phyloP scores from a whole-genome alignment of 2,329 filamentous ascomycete species.

The Ceratocystis papillata region DNA sequence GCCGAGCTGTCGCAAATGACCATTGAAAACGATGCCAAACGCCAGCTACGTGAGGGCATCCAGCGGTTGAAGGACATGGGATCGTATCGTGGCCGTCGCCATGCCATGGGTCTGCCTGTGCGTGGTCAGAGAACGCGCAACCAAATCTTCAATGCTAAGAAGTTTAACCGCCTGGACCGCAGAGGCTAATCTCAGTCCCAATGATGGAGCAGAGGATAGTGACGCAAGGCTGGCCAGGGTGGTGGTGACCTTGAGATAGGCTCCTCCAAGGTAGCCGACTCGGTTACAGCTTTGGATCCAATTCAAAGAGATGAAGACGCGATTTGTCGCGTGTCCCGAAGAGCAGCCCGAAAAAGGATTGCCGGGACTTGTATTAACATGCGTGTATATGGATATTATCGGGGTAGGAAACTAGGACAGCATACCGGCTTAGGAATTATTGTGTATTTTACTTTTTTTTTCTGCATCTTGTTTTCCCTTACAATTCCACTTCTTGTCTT shows the following conservation, averaged over 20 bases:
- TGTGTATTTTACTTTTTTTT: conserved; percentile 12
- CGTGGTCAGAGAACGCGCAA: conserved; percentile 79
- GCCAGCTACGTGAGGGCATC: conserved; percentile 75
- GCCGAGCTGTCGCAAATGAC: conserved; percentile 83
- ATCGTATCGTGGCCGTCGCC: conserved; percentile 73
- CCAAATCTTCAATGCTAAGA: conserved; percentile 53
- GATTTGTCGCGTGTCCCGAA: not conserved
- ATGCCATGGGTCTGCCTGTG: conserved; percentile 86
- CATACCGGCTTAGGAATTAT: not conserved
- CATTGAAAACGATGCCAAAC: conserved; percentile 77
- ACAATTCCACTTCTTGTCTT: not conserved
- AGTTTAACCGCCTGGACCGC: conserved; percentile 50
- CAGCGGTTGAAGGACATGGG: conserved; percentile 79
- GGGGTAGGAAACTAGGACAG: conserved; percentile 7
- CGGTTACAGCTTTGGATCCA: not conserved
- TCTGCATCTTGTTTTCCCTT: not conserved
- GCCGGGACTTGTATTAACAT: conserved; percentile 16
- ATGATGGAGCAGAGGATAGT: not conserved
- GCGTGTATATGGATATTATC: conserved; percentile 11
- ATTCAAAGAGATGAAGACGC: not conserved
- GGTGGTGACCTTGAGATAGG: not conserved
- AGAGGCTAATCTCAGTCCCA: conserved; percentile 29
- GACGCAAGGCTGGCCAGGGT: not conserved
- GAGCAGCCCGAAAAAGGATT: not conserved
- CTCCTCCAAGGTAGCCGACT: not conserved